These are phyloP conservation scores for Tetraselmis chui DNA, from an alignment of 139 green algal species.

Conservation along the genomic window DNA sequence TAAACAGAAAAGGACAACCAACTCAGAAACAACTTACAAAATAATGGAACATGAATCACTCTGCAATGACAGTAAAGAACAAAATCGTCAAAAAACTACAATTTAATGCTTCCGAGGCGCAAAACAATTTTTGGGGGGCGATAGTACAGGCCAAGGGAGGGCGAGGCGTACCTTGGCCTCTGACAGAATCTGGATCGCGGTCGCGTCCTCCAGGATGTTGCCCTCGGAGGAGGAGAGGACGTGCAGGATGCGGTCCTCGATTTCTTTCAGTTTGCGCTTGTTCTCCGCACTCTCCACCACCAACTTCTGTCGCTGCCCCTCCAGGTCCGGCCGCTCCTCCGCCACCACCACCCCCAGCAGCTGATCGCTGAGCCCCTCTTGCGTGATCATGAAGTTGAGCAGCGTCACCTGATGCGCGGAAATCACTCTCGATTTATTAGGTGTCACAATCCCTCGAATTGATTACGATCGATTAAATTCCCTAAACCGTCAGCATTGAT, in stretches of 20 bases:
- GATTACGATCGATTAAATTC: too few relatives aligned
- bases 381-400: conserved; percentile 74
- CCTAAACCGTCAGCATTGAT: too few relatives aligned
- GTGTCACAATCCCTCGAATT: too few relatives aligned
- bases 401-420: conserved; percentile 56
- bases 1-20: too few relatives aligned
- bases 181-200: conserved; percentile 26
- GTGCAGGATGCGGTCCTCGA: conserved; percentile 51
- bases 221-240: conserved; percentile 29
- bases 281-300: conserved; percentile 42
- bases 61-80: too few relatives aligned
- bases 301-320: conserved; percentile 48
- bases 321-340: conserved; percentile 59
- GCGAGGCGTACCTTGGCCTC: conserved; percentile 46
- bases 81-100: too few relatives aligned
- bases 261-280: conserved; percentile 56
- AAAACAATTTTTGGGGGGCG: too few relatives aligned
- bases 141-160: too few relatives aligned
- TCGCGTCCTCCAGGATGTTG: conserved; percentile 40
- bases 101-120: too few relatives aligned
- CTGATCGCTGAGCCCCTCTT: conserved; percentile 61
- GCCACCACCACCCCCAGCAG: conserved; percentile 63
- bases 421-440: too few relatives aligned
- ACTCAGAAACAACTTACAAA: too few relatives aligned
- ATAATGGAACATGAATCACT: too few relatives aligned